Percentiles rank a stretch among this genome's conserved stretches.
Conservation (phyloP, 139 green algal genomes). For the Volvox reticuliferus region DNA sequence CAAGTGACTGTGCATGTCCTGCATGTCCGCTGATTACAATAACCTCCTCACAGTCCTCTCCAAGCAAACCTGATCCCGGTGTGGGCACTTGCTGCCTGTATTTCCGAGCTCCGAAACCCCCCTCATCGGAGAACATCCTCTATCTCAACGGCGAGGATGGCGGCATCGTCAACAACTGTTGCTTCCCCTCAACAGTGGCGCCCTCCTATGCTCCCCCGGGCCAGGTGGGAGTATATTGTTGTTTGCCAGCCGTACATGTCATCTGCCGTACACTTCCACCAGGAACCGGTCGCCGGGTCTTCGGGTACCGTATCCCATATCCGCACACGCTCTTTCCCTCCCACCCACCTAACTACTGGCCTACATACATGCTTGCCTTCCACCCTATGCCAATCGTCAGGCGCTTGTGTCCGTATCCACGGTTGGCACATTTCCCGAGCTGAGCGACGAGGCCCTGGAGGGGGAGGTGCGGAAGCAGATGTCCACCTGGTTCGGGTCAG, state of each 20-base stretch:
- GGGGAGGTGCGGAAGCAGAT: slow-evolving; percentile 81
- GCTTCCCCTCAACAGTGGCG: slow-evolving; percentile 90
- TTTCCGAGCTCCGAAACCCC: slow-evolving; percentile 71
- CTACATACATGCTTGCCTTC: not conserved
- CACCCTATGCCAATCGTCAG: slow-evolving; percentile 41
- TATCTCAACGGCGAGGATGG: slow-evolving; percentile 91
- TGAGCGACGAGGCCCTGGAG: slow-evolving; percentile 85
- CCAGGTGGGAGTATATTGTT: slow-evolving; percentile 58
- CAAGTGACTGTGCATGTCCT: too few species aligned
- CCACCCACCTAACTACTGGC: too few species aligned
- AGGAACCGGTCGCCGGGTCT: too few species aligned
- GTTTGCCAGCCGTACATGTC: too few species aligned
- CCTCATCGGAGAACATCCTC: slow-evolving; percentile 82
- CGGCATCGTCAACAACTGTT: slow-evolving; percentile 95
- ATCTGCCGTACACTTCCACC: too few species aligned
- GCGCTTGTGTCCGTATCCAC: slow-evolving; percentile 92
- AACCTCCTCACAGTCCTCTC: slow-evolving; percentile 39
- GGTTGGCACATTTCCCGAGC: slow-evolving; percentile 77
- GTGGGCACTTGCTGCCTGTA: slow-evolving; percentile 95
- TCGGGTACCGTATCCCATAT: too few species aligned
- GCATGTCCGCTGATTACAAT: too few species aligned
- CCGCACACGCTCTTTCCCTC: too few species aligned
- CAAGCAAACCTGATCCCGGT: slow-evolving; percentile 69
- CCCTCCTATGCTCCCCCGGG: slow-evolving; percentile 90
- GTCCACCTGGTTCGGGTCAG: slow-evolving; percentile 85